Conservation (phyloP, 768 basidiomycete genomes). For the Flagelloscypha sp. region DNA sequence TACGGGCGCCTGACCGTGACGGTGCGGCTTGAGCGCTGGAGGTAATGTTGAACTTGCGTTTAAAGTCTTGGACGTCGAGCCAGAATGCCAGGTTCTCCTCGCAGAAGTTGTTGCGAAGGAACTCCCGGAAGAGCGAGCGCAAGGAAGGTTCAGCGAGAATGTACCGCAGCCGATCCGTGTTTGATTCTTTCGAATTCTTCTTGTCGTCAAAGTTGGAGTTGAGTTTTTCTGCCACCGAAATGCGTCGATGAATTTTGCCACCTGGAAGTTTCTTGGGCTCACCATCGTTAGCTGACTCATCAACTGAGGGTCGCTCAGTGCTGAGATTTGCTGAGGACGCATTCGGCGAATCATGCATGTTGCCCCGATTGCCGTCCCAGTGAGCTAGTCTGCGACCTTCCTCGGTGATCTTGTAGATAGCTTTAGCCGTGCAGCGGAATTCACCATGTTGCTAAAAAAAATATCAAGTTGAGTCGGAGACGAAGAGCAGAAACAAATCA, state of each 20-base stretch:
- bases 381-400: conserved; percentile 81
- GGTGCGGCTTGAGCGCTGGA: conserved; percentile 69
- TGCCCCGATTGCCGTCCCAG: conserved; percentile 56
- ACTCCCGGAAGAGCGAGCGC: conserved; percentile 88
- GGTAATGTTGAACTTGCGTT: conserved; percentile 90
- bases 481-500: conserved; percentile 4
- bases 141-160: conserved; percentile 90
- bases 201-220: conserved; percentile 50
- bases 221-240: conserved; percentile 69
- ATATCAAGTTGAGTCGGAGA: conserved; percentile 7
- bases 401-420: conserved; percentile 90
- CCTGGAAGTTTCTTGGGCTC: conserved; percentile 28
- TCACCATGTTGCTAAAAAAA: conserved; percentile 75
- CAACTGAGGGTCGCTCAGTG: conserved; percentile 54
- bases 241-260: conserved; percentile 69
- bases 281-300: conserved; percentile 26
- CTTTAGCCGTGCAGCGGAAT: conserved; percentile 93
- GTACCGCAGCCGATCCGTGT: conserved; percentile 82
- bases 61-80: conserved; percentile 96
- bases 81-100: conserved; percentile 98
- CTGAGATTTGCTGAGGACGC: conserved; percentile 57
- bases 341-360: conserved; percentile 48
- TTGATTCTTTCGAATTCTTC: conserved; percentile 72
- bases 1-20: conserved; percentile 29
- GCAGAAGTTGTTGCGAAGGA: conserved; percentile 89